Conservation (phyloP, 306 rosid species). For the Medicago arabica region DNA sequence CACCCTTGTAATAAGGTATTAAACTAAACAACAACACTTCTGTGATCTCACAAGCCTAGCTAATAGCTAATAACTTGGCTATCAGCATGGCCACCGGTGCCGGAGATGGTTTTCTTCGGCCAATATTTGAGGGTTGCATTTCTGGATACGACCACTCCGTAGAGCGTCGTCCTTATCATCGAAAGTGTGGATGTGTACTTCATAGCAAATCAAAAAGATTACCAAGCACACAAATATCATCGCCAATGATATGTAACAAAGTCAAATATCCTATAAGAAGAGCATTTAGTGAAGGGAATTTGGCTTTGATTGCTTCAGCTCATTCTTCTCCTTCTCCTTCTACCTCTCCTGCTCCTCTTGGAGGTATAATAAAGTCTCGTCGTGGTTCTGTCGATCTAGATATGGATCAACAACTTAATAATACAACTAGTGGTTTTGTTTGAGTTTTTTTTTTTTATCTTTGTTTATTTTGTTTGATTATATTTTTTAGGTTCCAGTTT, state of each 20-base stretch:
- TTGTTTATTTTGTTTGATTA: background rate
- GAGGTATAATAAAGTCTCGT: background rate
- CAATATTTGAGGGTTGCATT: constrained; percentile 60
- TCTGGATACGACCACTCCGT: constrained; percentile 50
- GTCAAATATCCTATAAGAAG: constrained; percentile 65
- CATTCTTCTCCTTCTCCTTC: constrained; percentile 43
- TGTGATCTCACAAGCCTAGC: too few species aligned
- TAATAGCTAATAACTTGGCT: constrained; percentile 11
- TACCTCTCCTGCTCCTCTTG: background rate
- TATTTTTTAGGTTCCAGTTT: background rate
- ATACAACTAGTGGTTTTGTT: constrained; percentile 29
- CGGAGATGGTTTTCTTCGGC: constrained; percentile 54
- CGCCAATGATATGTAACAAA: constrained; percentile 11
- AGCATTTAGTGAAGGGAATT: constrained; percentile 71
- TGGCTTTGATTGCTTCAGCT: constrained; percentile 41
- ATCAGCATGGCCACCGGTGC: constrained; percentile 48
- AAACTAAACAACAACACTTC: background rate
- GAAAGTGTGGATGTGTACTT: constrained; percentile 50
- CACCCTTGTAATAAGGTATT: background rate
- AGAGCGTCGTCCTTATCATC: constrained; percentile 76
- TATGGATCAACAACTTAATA: background rate
- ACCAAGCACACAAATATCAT: constrained; percentile 8
- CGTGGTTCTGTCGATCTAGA: constrained; percentile 33
- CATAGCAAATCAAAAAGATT: constrained; percentile 37
- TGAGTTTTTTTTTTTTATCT: background rate